Percentiles rank a stretch among this genome's conserved stretches.
Conservation (phyloP, 2,329 filamentous ascomycete species). For the Keithomyces neogunnii region DNA sequence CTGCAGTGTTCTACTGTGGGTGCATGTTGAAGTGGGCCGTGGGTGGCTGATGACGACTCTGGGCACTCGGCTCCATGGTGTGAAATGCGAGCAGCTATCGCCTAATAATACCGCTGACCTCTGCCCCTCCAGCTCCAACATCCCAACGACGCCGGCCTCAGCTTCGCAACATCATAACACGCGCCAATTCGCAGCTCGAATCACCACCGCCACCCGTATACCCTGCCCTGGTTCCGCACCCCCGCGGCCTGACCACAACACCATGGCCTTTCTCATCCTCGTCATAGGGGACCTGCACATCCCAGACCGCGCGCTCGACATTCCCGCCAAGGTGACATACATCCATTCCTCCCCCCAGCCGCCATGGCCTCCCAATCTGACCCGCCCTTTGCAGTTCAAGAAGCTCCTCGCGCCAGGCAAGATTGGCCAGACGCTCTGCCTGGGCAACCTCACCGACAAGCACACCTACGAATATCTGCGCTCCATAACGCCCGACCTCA, state of each 20-base stretch:
- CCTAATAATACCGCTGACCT: background rate
- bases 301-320: slow-evolving; percentile 83
- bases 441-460: slow-evolving; percentile 74
- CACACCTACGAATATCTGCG: slow-evolving; percentile 74
- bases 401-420: slow-evolving; percentile 78
- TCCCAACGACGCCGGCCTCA: background rate
- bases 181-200: no score
- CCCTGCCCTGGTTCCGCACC: background rate
- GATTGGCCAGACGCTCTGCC: slow-evolving; percentile 72
- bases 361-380: background rate
- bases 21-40: no score
- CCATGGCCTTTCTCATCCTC: slow-evolving; percentile 82
- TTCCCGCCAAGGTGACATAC: slow-evolving; percentile 70
- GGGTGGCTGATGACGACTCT: no score
- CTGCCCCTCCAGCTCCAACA: background rate
- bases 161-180: background rate
- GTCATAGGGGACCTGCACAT: slow-evolving; percentile 92
- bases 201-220: no score
- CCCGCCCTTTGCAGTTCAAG: slow-evolving; percentile 54
- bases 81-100: background rate
- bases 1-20: slow-evolving; percentile 7
- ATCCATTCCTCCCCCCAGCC: slow-evolving; percentile 2
- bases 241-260: background rate
- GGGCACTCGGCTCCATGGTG: no score
- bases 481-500: slow-evolving; percentile 62